phyloP scores from a whole-genome alignment of 1,284 basidiomycete species.

The Naganishia albida region DNA sequence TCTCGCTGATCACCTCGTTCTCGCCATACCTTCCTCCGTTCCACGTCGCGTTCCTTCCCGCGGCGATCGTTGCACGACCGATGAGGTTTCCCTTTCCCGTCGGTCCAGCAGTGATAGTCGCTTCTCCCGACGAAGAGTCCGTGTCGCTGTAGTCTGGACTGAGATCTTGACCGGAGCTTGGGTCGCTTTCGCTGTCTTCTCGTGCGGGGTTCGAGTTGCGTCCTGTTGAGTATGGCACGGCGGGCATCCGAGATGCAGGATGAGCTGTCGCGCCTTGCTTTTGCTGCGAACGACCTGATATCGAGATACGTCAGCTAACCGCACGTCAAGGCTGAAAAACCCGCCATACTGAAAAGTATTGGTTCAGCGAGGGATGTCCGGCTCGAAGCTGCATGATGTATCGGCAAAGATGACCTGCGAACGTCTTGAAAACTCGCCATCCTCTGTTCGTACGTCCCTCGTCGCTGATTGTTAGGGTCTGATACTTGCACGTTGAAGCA shows the following conservation, averaged over 20 bases:
- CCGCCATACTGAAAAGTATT: background rate
- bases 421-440: conserved; percentile 12
- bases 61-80: conserved; percentile 11
- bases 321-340: background rate
- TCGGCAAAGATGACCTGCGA: background rate
- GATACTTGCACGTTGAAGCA: background rate
- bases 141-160: conserved; percentile 26
- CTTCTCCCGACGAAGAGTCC: conserved; percentile 22
- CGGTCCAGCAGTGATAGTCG: conserved; percentile 23
- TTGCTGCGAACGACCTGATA: no score
- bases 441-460: background rate
- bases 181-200: conserved; percentile 19
- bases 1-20: background rate
- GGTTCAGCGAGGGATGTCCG: background rate
- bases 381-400: background rate
- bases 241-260: no score
- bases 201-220: background rate
- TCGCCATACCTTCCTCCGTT: conserved; percentile 1
- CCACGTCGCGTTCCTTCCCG: background rate
- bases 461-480: background rate
- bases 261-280: no score
- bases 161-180: conserved; percentile 17
- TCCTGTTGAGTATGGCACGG: background rate
- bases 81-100: conserved; percentile 23
- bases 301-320: background rate